These are phyloP conservation scores for Salix caprea DNA, from an alignment of 345 rosid genomes.

Conservation along the genomic window DNA sequence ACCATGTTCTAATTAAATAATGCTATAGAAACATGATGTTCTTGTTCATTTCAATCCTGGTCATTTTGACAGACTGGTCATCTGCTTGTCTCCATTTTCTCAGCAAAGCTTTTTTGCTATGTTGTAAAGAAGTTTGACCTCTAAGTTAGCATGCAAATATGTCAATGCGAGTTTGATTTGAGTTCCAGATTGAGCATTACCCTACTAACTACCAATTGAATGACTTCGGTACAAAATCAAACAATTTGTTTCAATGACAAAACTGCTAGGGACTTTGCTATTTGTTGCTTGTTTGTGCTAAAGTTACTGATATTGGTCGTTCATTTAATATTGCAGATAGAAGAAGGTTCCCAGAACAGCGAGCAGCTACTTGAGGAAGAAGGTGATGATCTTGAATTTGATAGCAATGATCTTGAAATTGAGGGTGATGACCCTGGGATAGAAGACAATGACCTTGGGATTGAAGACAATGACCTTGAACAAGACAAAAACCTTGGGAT, in stretches of 20 bases:
- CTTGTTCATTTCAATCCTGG: no score
- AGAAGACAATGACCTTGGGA: constrained; percentile 2
- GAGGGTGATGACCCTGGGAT: constrained; percentile 11
- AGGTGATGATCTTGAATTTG: constrained; percentile 21
- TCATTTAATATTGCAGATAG: constrained; percentile 15
- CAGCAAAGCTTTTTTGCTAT: no score
- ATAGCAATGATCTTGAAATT: constrained; percentile 6
- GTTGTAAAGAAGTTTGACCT: no score
- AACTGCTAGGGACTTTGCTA: not conserved
- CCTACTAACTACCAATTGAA: no score
- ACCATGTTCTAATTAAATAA: no score
- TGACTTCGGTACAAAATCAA: no score
- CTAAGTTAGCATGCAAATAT: no score
- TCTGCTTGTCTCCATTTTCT: no score
- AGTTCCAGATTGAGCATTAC: no score
- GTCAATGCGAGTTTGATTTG: no score
- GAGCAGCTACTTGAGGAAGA: constrained; percentile 22
- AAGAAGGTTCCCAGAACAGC: constrained; percentile 22
- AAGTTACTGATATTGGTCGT: not conserved
- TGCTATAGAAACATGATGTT: no score
- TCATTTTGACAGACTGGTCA: no score
- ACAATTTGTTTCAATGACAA: not conserved
- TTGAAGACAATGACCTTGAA: constrained; percentile 3
- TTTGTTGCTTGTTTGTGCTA: not conserved
- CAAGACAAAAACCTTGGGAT: constrained; percentile 10